Percentiles rank a stretch among this genome's conserved stretches.
phyloP scores from a whole-genome alignment of 169 alveolate species.

The Plasmodium relictum region DNA sequence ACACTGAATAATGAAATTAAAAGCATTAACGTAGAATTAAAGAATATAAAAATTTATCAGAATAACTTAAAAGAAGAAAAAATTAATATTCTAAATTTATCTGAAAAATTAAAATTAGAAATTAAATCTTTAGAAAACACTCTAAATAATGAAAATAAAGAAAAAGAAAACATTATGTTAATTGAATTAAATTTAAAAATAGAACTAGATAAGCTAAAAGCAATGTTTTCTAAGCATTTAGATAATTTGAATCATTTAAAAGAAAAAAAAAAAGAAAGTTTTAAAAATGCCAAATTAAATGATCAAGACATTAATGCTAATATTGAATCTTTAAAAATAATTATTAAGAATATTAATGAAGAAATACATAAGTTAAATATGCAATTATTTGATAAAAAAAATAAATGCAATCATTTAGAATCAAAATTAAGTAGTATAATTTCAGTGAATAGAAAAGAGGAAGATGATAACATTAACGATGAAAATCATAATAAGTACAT shows the following conservation, averaged over 20 bases:
- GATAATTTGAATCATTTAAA: constrained; percentile 42
- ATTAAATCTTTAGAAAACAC: constrained; percentile 58
- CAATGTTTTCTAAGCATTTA: constrained; percentile 43
- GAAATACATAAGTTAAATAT: constrained; percentile 71
- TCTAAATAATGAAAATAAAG: constrained; percentile 44
- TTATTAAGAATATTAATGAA: constrained; percentile 51
- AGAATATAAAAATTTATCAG: constrained; percentile 53
- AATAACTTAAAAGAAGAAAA: constrained; percentile 31
- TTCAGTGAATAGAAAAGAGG: neutral
- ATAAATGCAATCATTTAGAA: constrained; percentile 56
- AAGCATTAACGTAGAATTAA: constrained; percentile 53
- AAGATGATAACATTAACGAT: neutral
- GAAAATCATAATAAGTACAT: constrained; percentile 20
- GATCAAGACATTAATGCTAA: constrained; percentile 70
- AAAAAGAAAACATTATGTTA: constrained; percentile 67
- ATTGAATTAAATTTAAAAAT: constrained; percentile 67
- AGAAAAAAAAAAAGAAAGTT: constrained; percentile 19
- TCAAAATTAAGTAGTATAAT: constrained; percentile 22
- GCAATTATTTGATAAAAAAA: constrained; percentile 34
- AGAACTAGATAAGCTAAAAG: constrained; percentile 54
- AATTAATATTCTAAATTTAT: neutral
- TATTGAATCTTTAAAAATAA: constrained; percentile 44
- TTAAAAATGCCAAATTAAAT: constrained; percentile 36
- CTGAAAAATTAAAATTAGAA: constrained; percentile 47
- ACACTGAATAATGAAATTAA: constrained; percentile 66